Evolutionary conservation across 116 monocot species (phyloP), one percentile per base, ranked within the genome.

Genomic region (Papilionanthe hybrid): DNA sequence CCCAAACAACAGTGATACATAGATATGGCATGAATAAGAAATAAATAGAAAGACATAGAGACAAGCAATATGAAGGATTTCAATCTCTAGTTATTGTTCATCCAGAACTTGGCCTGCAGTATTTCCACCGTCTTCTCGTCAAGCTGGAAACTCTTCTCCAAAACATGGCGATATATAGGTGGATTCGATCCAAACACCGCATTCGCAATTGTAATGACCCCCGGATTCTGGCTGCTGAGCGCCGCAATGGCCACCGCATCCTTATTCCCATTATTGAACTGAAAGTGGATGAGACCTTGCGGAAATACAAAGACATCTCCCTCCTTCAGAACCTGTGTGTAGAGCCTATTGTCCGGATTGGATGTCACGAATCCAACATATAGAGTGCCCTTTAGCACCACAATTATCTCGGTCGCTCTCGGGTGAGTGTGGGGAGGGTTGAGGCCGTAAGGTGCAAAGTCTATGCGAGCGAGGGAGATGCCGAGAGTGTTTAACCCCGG

Each of bases 401-500:
- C 65, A 2, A 86, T 60, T 17, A 86, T 75, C 77, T 86, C 83
- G 27, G 79, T 29, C 12, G 80, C 23, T 27, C 80, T 68, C 9
- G 86, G 86, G 44, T 83, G 86, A 22, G 77, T 78, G 75, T 86
- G 86, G 12, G 86, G 83, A 1, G 86, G 80, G 73, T 80, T 83
- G 65, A 83, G 72, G 1, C 83, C 42, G 30, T 48, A 57, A 5
- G 72, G 41, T 0, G 77, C 79, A 68, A 82, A 88, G 73, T 87
- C 90, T 3, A 87, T 5, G 20, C 85, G 83, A 22, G 77, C 83
- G 12, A 87, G 3, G 3, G 90, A 81, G 49, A 91, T 79, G 75
- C 90, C 90, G 3, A 91, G 88, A 4, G 90, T 91, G 82, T 91
- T 91, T 28, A 91, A 84, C 2, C 90, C 90, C 1, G 81, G 68